phyloP scores from a whole-genome alignment of 306 rosid genomes.

The Cicer pinnatifidum region DNA sequence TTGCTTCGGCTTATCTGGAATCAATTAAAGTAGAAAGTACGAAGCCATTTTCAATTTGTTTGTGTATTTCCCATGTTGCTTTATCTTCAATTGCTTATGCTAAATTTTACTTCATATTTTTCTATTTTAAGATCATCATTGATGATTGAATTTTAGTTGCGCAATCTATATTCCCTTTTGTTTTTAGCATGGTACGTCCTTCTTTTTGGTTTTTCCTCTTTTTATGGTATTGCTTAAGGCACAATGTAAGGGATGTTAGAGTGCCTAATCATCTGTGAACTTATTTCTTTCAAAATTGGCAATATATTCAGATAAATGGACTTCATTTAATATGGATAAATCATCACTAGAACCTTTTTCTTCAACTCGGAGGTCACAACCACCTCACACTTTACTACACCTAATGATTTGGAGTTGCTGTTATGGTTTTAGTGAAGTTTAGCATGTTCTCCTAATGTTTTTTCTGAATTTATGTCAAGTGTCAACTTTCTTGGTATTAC shows the following conservation, averaged over 20 bases:
- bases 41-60: not conserved
- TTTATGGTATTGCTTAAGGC: not conserved
- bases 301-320: not conserved
- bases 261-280: not conserved
- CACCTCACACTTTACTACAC: not conserved
- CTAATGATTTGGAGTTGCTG: not conserved
- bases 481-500: not conserved
- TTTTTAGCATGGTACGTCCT: no score
- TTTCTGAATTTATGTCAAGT: not conserved
- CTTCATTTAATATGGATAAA: not conserved
- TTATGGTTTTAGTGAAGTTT: not conserved
- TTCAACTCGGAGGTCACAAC: not conserved
- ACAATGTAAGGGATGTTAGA: not conserved
- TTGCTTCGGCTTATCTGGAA: not conserved
- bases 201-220: not conserved
- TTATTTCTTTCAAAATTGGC: constrained; percentile 1
- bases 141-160: not conserved
- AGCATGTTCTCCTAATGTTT: not conserved
- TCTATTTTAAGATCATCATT: not conserved
- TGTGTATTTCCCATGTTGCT: not conserved
- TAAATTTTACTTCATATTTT: no score
- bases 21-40: not conserved
- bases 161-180: not conserved
- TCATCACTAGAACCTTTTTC: not conserved
- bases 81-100: not conserved